phyloP scores from a whole-genome alignment of 2,329 filamentous ascomycete genomes.

The Fusarium nisikadoi region DNA sequence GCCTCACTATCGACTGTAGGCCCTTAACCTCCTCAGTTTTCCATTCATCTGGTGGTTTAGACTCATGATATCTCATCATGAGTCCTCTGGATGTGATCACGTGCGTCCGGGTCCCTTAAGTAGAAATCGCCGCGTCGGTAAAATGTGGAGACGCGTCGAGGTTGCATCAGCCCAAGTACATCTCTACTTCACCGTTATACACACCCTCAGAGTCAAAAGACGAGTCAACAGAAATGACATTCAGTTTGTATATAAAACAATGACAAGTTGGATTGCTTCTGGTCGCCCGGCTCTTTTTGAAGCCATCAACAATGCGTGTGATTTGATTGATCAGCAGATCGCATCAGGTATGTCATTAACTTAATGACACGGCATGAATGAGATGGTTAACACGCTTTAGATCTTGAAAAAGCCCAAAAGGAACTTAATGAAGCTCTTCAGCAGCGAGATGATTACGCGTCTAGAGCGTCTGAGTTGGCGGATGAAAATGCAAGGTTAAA shows the following conservation, averaged over 20 bases:
- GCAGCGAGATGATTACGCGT: slow-evolving; percentile 31
- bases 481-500: slow-evolving; percentile 37
- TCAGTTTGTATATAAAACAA: slow-evolving; percentile 33
- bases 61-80: background rate
- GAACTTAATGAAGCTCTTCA: slow-evolving; percentile 45
- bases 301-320: slow-evolving; percentile 54
- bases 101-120: slow-evolving; percentile 14
- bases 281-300: slow-evolving; percentile 55
- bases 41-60: background rate
- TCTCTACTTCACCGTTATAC: background rate
- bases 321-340: slow-evolving; percentile 53
- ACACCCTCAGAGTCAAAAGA: slow-evolving; percentile 6
- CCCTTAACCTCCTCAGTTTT: background rate
- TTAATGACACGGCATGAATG: background rate
- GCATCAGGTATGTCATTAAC: slow-evolving; percentile 47
- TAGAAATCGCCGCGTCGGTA: slow-evolving; percentile 25
- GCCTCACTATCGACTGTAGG: no score
- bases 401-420: slow-evolving; percentile 57
- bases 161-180: slow-evolving; percentile 20
- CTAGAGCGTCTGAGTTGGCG: slow-evolving; percentile 11
- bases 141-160: slow-evolving; percentile 42
- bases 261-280: slow-evolving; percentile 54
- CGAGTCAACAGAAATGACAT: slow-evolving; percentile 16
- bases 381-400: slow-evolving; percentile 28
- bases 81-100: slow-evolving; percentile 9